These are phyloP conservation scores for Serendipita sp. DNA, from an alignment of 768 basidiomycete species.

Conservation along the genomic window DNA sequence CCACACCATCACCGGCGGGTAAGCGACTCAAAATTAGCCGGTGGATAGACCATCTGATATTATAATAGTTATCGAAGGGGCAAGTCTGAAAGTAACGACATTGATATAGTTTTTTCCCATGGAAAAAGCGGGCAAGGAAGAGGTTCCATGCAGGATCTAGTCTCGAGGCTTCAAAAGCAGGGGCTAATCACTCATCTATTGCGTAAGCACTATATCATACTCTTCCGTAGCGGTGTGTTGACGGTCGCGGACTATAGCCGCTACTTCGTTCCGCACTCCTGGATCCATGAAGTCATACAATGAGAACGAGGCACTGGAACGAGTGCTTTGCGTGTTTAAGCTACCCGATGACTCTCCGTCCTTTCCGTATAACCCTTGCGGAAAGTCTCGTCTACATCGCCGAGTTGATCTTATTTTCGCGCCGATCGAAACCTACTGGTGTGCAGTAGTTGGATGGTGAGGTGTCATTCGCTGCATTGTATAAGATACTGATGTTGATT, in stretches of 20 bases:
- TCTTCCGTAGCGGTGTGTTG: background rate
- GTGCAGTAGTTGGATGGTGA: conserved; percentile 79
- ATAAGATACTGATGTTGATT: background rate
- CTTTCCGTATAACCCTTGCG: conserved; percentile 8
- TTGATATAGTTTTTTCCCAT: conserved; percentile 81
- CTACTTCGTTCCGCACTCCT: background rate
- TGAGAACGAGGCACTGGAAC: conserved; percentile 48
- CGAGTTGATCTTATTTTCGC: conserved; percentile 78
- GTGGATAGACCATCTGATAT: background rate
- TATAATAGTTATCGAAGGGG: conserved; percentile 62
- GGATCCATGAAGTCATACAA: conserved; percentile 36
- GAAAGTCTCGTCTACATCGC: conserved; percentile 31
- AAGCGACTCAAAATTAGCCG: conserved; percentile 18
- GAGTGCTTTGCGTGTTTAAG: conserved; percentile 63
- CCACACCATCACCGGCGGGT: conserved; percentile 75
- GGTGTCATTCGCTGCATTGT: conserved; percentile 8
- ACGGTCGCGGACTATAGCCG: background rate
- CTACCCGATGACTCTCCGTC: conserved; percentile 30
- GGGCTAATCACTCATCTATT: conserved; percentile 72
- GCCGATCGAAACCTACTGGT: conserved; percentile 64
- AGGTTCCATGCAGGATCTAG: conserved; percentile 45
- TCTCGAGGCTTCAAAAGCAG: conserved; percentile 40
- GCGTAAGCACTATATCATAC: conserved; percentile 37
- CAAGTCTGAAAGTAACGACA: conserved; percentile 65
- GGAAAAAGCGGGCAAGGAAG: conserved; percentile 35